Evolutionary conservation across 331 rosid species (phyloP).

Genomic region (Stylosanthes scabra): DNA sequence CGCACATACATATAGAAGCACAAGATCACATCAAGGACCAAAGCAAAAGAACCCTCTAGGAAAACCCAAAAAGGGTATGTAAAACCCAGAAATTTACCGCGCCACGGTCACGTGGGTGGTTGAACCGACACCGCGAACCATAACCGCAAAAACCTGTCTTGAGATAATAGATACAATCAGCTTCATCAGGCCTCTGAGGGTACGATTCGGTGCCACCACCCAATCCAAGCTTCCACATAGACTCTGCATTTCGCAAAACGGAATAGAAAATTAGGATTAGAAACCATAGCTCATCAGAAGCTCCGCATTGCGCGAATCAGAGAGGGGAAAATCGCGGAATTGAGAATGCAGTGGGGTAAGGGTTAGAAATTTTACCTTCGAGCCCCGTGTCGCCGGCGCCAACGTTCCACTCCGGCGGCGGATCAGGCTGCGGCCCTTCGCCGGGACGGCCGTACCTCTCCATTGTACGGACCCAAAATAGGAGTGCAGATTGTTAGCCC

Average conservation of each 20-base stretch:
- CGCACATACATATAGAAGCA: background rate
- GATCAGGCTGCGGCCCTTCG: conserved; percentile 88
- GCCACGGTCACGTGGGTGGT: conserved; percentile 92
- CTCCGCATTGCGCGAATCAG: conserved; percentile 59
- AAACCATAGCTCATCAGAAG: conserved; percentile 27
- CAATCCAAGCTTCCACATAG: conserved; percentile 65
- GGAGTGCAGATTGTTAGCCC: conserved; percentile 28
- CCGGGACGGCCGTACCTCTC: conserved; percentile 79
- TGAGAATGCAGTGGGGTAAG: conserved; percentile 51
- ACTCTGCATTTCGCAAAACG: conserved; percentile 62
- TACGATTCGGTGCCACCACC: conserved; percentile 69
- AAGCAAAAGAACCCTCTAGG: conserved; percentile 24
- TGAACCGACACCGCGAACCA: conserved; percentile 92
- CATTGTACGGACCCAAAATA: conserved; percentile 63
- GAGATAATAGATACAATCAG: conserved; percentile 84
- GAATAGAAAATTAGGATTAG: conserved; percentile 44
- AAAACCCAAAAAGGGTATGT: conserved; percentile 20
- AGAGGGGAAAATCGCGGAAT: conserved; percentile 15
- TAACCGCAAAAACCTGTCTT: conserved; percentile 91
- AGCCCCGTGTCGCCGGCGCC: conserved; percentile 57
- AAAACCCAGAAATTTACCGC: conserved; percentile 53
- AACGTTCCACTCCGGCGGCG: conserved; percentile 77
- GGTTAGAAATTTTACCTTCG: conserved; percentile 59
- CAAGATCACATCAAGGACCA: conserved; percentile 35
- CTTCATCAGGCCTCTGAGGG: conserved; percentile 89